phyloP scores from a whole-genome alignment of 1,139 yeast genomes.

The Kodamaea ohmeri region DNA sequence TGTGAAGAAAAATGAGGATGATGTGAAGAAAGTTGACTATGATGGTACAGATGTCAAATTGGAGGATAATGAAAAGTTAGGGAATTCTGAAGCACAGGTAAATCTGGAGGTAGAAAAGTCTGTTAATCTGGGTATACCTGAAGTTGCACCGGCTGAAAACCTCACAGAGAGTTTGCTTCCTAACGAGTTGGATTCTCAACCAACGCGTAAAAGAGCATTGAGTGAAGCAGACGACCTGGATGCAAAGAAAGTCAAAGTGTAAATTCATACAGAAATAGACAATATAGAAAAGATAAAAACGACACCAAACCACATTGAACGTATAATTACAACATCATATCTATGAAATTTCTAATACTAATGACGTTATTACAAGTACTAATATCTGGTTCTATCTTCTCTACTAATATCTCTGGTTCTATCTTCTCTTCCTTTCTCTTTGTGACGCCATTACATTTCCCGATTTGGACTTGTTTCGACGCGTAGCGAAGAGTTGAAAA shows the following conservation, averaged over 20 bases:
- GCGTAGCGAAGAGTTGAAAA: constrained; percentile 7
- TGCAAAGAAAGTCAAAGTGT: neutral
- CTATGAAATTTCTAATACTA: too few relatives aligned
- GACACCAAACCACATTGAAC: too few relatives aligned
- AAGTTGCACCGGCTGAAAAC: neutral
- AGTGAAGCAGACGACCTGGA: constrained; percentile 2
- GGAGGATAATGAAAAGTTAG: too few relatives aligned
- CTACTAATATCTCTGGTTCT: neutral
- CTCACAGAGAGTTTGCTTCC: neutral
- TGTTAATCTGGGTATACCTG: neutral
- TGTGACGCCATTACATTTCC: constrained; percentile 3
- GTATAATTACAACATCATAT: too few relatives aligned
- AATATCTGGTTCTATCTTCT: too few relatives aligned
- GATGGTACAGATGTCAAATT: too few relatives aligned
- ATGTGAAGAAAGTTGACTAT: neutral
- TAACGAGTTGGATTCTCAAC: neutral
- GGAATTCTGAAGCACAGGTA: neutral
- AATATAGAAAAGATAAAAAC: too few relatives aligned
- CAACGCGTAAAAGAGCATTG: constrained; percentile 3
- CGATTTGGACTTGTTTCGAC: constrained; percentile 2
- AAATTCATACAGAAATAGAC: neutral
- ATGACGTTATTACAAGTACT: too few relatives aligned
- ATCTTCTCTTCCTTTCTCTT: neutral
- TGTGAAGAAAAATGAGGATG: constrained; percentile 1
- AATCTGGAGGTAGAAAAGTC: neutral